Evolutionary conservation across 73 alveolate genomes (phyloP), one percentile per base, ranked within the genome.

Genomic region (Uronychia setigera): DNA sequence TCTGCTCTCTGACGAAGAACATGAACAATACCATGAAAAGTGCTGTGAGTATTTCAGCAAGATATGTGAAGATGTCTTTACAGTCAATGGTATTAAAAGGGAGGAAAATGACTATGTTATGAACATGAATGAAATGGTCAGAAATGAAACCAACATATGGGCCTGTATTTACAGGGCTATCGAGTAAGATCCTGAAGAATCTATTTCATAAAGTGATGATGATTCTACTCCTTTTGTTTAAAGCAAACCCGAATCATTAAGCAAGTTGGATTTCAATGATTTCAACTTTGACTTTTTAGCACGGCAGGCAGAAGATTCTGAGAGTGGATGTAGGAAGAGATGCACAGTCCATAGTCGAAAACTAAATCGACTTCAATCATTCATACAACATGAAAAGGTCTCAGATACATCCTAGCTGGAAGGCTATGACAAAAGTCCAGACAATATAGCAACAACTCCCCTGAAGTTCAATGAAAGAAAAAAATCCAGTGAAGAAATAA

Each of bases 121-220:
- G 79, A 67, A n/a, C 67, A 11, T 85, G 9, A 85, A 78, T 46
- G 58, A 35, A 35, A 29, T 85, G 31, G 91, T 85, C 29, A 28
- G 58, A 1, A 32, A 74, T 31, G 91, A 85, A 32, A 85, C 86
- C 19, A 85, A 85, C 35, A 85, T 85, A 26, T 85, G 91, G 91
- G 91, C 86, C 26, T 85, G 91, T 34, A 85, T 85, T 11, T 85
- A 85, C 31, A 46, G 67, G 19, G 67, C 67, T 46, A 46, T 46
- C 19, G 67, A 46, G 67, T 11, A 46, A 46, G 67, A 46, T 11
- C n/a, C 5, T 5, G 67, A 46, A 46, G 67, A 46, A 19, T 5
- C 5, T 46, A 11, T 19, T 19, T 46, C n/a, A n/a, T n/a, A n/a
- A n/a, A n/a, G 67, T 19, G 5, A 5, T 46, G 67, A 46, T 5